Conservation (phyloP, 345 rosid species). For the Schrenkiella parvula region DNA sequence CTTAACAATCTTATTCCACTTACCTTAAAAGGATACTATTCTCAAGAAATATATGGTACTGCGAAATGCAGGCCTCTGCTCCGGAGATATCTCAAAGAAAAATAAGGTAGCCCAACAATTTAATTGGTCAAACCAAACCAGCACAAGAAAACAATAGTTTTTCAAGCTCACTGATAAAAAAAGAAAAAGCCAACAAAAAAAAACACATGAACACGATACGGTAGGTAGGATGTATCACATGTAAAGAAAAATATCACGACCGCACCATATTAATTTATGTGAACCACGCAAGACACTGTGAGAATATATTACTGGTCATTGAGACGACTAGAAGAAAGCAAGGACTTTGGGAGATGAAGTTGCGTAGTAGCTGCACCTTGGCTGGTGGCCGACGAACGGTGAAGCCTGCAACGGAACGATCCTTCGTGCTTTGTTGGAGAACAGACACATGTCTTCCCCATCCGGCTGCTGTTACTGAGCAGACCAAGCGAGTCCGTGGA, state of each 20-base stretch:
- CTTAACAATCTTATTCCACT: neutral
- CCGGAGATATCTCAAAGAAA: neutral
- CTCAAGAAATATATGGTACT: neutral
- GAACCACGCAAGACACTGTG: neutral
- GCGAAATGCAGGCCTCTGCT: too few species aligned
- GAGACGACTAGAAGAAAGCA: constrained; percentile 12
- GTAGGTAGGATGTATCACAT: neutral
- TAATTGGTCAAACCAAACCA: neutral
- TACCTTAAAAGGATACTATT: neutral
- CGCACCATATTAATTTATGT: neutral
- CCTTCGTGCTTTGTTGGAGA: constrained; percentile 34
- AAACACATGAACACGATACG: neutral
- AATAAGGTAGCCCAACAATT: neutral
- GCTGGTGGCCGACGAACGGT: constrained; percentile 26
- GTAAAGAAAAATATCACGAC: neutral
- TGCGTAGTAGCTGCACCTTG: constrained; percentile 6
- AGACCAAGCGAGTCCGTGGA: constrained; percentile 30
- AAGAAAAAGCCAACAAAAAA: too few species aligned
- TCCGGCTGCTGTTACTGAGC: constrained; percentile 16
- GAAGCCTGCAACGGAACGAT: constrained; percentile 34
- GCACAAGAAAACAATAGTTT: neutral
- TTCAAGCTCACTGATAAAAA: neutral
- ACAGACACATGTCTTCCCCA: constrained; percentile 25
- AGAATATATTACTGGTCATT: neutral
- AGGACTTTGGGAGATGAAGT: constrained; percentile 29